Base-by-base conservation (phyloP, 2,329 filamentous ascomycete genomes). In the Penicillium sp. region DNA sequence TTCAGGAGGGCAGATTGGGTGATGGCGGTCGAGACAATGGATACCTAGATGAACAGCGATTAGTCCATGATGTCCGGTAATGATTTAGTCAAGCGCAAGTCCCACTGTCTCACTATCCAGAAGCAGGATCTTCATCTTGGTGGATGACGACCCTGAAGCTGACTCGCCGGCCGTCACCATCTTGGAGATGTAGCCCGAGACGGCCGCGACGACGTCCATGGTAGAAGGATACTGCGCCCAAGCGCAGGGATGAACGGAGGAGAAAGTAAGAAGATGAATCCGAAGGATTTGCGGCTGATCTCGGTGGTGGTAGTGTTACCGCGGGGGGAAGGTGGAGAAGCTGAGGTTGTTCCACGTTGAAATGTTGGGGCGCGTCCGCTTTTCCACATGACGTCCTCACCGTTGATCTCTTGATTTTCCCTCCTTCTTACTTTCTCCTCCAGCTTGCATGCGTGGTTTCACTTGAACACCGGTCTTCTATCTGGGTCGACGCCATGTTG, bases 111-210 rank as follows among this genome's bases (percentile, higher is more conserved):
- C 95, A 80, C 88, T 90, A 79, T 99, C 95, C 70, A 99, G 84
- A 66, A 99, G 83, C 60, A 99, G 83, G 64, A 98, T 95, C 88
- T 99, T 99, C 95, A 99, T 99, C 83, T 97, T 98, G 24, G 91
- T 89, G 55, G 89, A 84, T 49, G 87, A 85, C 63, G 75, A 72
- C 61, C 87, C 86, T 47, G 84, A 80, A 54, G 87, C 83, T 73
- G 79, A 75, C 82, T 97, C 93, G 73, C 91, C 91, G 68, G 88
- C 88, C 68, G 92, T 90, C 78, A 98, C 89, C 88, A 99, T 97
- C 86, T 93, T 97, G 78, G 90, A 90, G 84, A 99, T 90, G 84
- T 99, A 99, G 81, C 92, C 91, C 72, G 93, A 90, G 75, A 97
- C 89, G 69, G 93, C 92, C 77, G 96, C 91, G 65, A 96, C 91